phyloP scores from a whole-genome alignment of 2,329 filamentous ascomycete species.

The Rosellinia necatrix region DNA sequence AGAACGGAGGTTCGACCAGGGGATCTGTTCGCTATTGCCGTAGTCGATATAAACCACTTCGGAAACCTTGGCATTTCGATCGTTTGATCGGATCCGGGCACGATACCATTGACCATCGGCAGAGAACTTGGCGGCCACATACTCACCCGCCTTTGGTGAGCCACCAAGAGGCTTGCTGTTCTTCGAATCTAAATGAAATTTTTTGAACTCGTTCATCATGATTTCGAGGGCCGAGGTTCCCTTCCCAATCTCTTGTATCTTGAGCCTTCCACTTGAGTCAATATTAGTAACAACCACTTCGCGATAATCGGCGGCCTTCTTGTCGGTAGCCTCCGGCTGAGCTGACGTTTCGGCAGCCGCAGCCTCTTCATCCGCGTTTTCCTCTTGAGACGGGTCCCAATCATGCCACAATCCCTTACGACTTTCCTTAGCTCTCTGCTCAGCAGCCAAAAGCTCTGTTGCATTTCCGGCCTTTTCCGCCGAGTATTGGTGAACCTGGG shows the following conservation, averaged over 20 bases:
- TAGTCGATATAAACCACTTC: constrained; percentile 97
- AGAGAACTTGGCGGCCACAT: constrained; percentile 88
- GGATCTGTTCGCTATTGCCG: constrained; percentile 87
- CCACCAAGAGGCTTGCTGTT: constrained; percentile 76
- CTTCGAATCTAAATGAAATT: constrained; percentile 83
- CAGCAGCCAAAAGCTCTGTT: constrained; percentile 82
- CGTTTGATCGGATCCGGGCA: constrained; percentile 86
- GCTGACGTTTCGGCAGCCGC: constrained; percentile 56
- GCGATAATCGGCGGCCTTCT: constrained; percentile 81
- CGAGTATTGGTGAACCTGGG: constrained; percentile 90
- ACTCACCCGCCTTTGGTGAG: constrained; percentile 87
- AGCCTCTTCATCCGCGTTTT: constrained; percentile 61
- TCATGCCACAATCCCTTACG: constrained; percentile 90
- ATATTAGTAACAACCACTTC: constrained; percentile 93
- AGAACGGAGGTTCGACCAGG: constrained; percentile 84
- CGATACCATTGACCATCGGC: constrained; percentile 95
- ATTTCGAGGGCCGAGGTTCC: constrained; percentile 84
- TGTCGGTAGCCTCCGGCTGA: constrained; percentile 59
- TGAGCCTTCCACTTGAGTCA: constrained; percentile 79
- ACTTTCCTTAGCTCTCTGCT: constrained; percentile 86
- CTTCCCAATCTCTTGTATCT: constrained; percentile 87
- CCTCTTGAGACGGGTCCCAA: constrained; percentile 89
- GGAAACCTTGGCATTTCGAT: constrained; percentile 83
- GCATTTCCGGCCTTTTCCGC: constrained; percentile 94
- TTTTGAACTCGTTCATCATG: constrained; percentile 88